These are phyloP conservation scores for Bipolaris victoriae DNA, from an alignment of 2,329 filamentous ascomycete species.

Conservation along the genomic window DNA sequence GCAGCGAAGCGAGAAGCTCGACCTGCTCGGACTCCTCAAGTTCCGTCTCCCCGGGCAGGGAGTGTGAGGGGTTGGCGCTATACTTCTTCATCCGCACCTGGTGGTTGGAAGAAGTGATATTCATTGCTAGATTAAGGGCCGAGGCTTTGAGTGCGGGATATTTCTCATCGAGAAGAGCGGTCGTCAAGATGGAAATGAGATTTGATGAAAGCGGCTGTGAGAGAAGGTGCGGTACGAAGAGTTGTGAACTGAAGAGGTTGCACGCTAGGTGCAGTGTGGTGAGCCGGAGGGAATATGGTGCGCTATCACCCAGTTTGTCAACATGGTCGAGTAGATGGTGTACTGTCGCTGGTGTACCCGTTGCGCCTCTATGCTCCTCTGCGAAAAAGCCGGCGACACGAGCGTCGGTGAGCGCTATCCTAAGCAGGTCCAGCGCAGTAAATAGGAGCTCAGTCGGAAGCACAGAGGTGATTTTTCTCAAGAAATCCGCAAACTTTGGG, in stretches of 20 bases:
- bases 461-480: conserved; percentile 61
- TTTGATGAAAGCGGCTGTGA: conserved; percentile 56
- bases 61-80: conserved; percentile 23
- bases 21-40: conserved; percentile 75
- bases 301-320: conserved; percentile 58
- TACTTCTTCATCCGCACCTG: conserved; percentile 65
- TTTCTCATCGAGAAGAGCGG: conserved; percentile 77
- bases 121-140: conserved; percentile 82
- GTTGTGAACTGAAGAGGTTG: conserved; percentile 79
- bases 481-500: conserved; percentile 65
- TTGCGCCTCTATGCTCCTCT: conserved; percentile 66
- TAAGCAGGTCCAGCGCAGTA: conserved; percentile 82
- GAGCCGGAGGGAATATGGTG: conserved; percentile 81
- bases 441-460: conserved; percentile 74
- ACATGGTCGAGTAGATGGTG: conserved; percentile 63
- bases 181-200: conserved; percentile 73
- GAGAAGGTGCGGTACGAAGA: conserved; percentile 72
- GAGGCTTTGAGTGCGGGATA: conserved; percentile 79
- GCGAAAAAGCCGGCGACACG: conserved; percentile 83
- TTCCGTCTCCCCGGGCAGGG: conserved; percentile 29
- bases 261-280: conserved; percentile 83
- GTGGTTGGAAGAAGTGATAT: conserved; percentile 75
- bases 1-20: conserved; percentile 78
- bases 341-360: conserved; percentile 59
- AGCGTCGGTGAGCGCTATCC: conserved; percentile 76